phyloP scores from a whole-genome alignment of 495 filamentous ascomycete species.

The Glonium stellatum region DNA sequence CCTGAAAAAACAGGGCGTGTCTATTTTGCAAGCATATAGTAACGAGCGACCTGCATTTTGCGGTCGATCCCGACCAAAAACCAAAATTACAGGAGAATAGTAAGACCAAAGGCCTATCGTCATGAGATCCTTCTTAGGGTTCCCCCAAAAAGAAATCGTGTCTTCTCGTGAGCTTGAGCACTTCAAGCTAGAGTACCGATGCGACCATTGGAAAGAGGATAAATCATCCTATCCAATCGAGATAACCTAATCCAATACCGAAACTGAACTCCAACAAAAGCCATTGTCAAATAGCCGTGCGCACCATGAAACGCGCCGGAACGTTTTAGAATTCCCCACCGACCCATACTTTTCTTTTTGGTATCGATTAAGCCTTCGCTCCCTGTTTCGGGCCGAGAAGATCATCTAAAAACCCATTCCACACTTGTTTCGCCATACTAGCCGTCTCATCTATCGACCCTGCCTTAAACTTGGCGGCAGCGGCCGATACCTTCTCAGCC shows the following conservation, averaged over 20 bases:
- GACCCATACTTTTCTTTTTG: not conserved
- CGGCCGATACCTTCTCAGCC: constrained; percentile 38
- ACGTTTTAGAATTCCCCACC: not conserved
- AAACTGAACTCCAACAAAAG: no score
- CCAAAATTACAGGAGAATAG: not conserved
- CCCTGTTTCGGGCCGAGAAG: constrained; percentile 41
- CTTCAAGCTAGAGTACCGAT: constrained; percentile 14
- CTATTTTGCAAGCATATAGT: no score
- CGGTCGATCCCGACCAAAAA: no score
- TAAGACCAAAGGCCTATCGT: not conserved
- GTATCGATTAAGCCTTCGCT: not conserved
- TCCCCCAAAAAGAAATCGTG: not conserved
- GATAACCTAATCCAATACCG: no score
- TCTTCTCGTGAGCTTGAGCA: constrained; percentile 19
- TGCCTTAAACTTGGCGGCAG: constrained; percentile 35
- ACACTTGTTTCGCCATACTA: constrained; percentile 45
- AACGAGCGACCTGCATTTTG: no score
- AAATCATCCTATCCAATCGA: no score
- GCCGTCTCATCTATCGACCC: constrained; percentile 33
- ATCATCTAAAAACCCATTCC: constrained; percentile 54
- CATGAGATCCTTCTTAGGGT: not conserved
- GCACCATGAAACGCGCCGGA: not conserved
- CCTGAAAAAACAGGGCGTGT: no score
- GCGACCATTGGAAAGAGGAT: not conserved
- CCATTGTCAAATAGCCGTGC: no score